Evolutionary conservation across 306 rosid species (phyloP).

Genomic region (Dryas alaskensis): DNA sequence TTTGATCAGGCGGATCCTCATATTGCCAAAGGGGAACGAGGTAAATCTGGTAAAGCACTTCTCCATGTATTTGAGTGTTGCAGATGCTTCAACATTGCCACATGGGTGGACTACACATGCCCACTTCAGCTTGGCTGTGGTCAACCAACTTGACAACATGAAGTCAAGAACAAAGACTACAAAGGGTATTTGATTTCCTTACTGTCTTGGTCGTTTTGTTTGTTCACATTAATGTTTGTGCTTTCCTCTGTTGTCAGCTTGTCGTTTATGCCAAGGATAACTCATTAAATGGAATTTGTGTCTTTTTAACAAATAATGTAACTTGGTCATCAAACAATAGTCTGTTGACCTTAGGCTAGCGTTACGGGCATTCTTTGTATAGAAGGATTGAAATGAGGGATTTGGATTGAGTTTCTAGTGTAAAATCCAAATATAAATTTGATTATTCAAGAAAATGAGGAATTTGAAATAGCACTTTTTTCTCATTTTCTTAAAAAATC

Average conservation of each 20-base stretch:
- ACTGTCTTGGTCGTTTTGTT: too few species aligned
- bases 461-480: too few species aligned
- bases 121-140: not conserved
- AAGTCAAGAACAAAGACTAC: not conserved
- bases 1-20: not conserved
- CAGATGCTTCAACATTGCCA: not conserved
- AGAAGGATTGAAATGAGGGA: not conserved
- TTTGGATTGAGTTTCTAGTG: not conserved
- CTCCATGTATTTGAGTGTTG: not conserved
- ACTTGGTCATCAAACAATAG: not conserved
- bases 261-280: not conserved
- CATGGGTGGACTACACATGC: slow-evolving; percentile 1
- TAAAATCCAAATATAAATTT: too few species aligned
- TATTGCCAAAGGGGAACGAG: not conserved
- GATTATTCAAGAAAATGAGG: too few species aligned
- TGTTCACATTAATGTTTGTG: not conserved
- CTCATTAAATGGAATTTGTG: not conserved
- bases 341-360: not conserved
- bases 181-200: not conserved
- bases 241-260: not conserved
- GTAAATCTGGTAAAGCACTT: not conserved
- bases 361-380: not conserved
- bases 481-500: too few species aligned
- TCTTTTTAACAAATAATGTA: not conserved
- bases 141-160: not conserved